phyloP scores from a whole-genome alignment of 768 basidiomycete genomes.

The Zangia roseola region DNA sequence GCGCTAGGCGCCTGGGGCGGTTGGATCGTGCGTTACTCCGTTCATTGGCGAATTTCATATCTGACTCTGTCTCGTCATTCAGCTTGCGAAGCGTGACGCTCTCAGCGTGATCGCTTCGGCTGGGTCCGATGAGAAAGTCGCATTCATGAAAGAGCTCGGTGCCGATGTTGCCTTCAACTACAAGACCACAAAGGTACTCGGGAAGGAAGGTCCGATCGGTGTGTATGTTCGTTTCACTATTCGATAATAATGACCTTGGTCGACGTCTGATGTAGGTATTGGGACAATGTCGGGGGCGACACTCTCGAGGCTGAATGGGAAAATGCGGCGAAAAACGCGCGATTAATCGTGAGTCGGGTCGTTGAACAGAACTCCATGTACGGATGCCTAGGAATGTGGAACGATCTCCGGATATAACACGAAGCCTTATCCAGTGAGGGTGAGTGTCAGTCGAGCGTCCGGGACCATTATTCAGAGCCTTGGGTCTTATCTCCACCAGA shows the following conservation, averaged over 20 bases:
- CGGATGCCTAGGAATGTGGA: constrained; percentile 38
- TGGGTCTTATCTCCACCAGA: constrained; percentile 15
- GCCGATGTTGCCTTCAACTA: constrained; percentile 71
- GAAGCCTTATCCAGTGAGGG: constrained; percentile 10
- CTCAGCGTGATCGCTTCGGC: constrained; percentile 66
- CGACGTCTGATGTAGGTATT: neutral
- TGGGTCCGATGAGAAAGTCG: constrained; percentile 67
- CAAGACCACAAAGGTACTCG: constrained; percentile 54
- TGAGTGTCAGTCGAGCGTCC: neutral
- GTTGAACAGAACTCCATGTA: neutral
- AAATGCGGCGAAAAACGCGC: constrained; percentile 39
- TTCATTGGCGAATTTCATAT: neutral
- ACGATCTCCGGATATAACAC: constrained; percentile 17
- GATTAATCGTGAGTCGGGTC: constrained; percentile 42
- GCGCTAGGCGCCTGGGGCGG: constrained; percentile 41
- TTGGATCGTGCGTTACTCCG: constrained; percentile 50
- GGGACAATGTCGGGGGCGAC: constrained; percentile 54
- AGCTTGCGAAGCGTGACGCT: constrained; percentile 45
- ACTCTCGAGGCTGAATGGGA: constrained; percentile 52
- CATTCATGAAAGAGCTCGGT: constrained; percentile 53
- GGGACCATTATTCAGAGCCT: no score
- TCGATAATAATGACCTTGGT: neutral
- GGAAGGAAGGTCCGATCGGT: constrained; percentile 53
- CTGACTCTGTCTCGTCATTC: constrained; percentile 38
- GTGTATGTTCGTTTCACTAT: constrained; percentile 31